Evolutionary conservation across 2,329 filamentous ascomycete species (phyloP).

Genomic region (Trichoderma sp.): DNA sequence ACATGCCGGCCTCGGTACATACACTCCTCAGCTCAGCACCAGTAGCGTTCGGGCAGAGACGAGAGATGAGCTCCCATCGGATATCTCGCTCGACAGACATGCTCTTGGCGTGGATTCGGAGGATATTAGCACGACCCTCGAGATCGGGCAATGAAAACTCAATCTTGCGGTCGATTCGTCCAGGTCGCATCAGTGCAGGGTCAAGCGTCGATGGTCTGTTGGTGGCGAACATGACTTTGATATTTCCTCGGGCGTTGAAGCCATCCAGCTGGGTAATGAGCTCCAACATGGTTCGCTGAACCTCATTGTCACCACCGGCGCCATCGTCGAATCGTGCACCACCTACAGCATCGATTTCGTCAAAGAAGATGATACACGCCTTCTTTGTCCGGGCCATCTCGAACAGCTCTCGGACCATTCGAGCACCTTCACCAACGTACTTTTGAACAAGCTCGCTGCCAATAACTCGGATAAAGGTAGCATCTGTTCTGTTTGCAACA

Average conservation of each 20-base stretch:
- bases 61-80: slow-evolving; percentile 96
- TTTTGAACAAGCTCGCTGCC: slow-evolving; percentile 98
- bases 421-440: slow-evolving; percentile 95
- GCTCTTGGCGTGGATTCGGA: slow-evolving; percentile 98
- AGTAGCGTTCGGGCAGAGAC: slow-evolving; percentile 94
- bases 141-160: slow-evolving; percentile 97
- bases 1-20: slow-evolving; percentile 98
- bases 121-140: slow-evolving; percentile 94
- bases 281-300: slow-evolving; percentile 97
- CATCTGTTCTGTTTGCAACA: slow-evolving; percentile 96
- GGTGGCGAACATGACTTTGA: slow-evolving; percentile 99
- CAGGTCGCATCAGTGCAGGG: slow-evolving; percentile 94
- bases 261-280: slow-evolving; percentile 96
- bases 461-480: slow-evolving; percentile 98
- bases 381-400: slow-evolving; percentile 99
- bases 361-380: slow-evolving; percentile 96
- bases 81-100: slow-evolving; percentile 99
- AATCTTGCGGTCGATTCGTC: slow-evolving; percentile 97
- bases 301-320: slow-evolving; percentile 95
- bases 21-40: slow-evolving; percentile 95
- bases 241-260: slow-evolving; percentile 95
- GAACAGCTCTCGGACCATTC: slow-evolving; percentile 98
- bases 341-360: slow-evolving; percentile 96
- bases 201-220: slow-evolving; percentile 95
- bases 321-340: slow-evolving; percentile 96